Percentiles rank a stretch among this genome's conserved stretches.
Evolutionary conservation across 2,329 filamentous ascomycete genomes (phyloP).

Genomic region (Cryphonectria parasitica): DNA sequence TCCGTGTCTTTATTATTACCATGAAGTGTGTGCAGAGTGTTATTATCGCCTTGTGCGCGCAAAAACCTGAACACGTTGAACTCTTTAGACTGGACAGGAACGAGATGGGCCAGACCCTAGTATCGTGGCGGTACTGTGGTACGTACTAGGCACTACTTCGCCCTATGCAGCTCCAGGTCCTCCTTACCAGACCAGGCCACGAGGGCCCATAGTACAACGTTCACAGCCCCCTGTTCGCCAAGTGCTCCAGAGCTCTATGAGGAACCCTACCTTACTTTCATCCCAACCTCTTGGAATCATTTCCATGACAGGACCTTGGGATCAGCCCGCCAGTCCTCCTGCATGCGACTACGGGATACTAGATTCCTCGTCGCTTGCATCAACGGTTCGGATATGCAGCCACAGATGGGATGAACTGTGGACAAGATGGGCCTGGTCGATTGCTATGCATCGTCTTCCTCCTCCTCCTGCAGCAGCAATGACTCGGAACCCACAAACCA

Average conservation of each 20-base stretch:
- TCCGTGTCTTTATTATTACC: not conserved
- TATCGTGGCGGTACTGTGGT: not conserved
- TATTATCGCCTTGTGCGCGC: too few relatives aligned
- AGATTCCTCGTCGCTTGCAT: not conserved
- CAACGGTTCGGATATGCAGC: not conserved
- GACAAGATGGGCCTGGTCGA: conserved; percentile 45
- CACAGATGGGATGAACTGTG: not conserved
- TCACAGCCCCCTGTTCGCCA: not conserved
- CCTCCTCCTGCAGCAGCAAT: not conserved
- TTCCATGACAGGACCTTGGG: not conserved
- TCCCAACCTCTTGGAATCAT: not conserved
- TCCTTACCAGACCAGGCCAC: not conserved
- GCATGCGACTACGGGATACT: not conserved
- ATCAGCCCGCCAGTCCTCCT: not conserved
- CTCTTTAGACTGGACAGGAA: not conserved
- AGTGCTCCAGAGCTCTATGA: not conserved
- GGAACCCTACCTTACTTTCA: not conserved
- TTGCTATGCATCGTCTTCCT: conserved; percentile 40
- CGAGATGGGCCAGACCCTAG: not conserved
- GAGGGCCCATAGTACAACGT: not conserved
- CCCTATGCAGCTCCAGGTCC: not conserved
- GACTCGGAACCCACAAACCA: conserved; percentile 23
- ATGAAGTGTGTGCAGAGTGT: not conserved
- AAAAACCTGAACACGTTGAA: not conserved
- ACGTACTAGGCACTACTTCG: not conserved